Evolutionary conservation across 192 early-diverging fungal genomes (phyloP).

Genomic region (Borealophlyctis nickersoniae): DNA sequence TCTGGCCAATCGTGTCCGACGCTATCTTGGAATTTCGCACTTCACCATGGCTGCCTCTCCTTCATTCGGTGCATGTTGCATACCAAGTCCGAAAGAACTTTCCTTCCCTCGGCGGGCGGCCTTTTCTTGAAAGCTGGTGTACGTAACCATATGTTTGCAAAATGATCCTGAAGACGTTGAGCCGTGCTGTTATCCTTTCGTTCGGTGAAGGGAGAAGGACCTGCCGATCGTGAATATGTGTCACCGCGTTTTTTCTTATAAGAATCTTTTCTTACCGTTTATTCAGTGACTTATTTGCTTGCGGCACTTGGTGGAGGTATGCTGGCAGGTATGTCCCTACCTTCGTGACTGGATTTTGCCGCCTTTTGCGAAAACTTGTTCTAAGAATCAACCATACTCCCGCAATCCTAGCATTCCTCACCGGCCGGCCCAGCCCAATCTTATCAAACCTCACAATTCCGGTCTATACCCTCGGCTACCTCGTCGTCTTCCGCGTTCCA

Average conservation of each 20-base stretch:
- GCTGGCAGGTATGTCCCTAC: conserved; percentile 13
- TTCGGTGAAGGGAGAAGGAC: too few species aligned
- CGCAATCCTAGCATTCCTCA: conserved; percentile 20
- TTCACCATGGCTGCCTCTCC: conserved; percentile 7
- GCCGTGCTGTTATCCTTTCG: too few species aligned
- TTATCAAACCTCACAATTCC: conserved; percentile 30
- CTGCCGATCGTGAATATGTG: too few species aligned
- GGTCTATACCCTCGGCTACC: conserved; percentile 30
- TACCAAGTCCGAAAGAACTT: conserved; percentile 11
- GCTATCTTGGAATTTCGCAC: conserved; percentile 9
- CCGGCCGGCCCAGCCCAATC: conserved; percentile 30
- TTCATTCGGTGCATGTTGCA: conserved; percentile 10
- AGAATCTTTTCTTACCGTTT: background rate
- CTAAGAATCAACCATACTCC: background rate
- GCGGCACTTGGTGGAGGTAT: conserved; percentile 33
- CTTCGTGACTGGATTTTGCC: too few species aligned
- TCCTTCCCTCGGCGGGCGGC: background rate
- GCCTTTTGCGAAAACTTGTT: too few species aligned
- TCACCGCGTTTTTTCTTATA: background rate
- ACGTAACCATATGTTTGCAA: background rate
- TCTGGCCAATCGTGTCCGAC: conserved; percentile 12
- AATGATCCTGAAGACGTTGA: background rate
- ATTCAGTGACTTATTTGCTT: conserved; percentile 9
- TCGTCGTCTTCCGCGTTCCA: conserved; percentile 31
- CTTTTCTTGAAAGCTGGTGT: conserved; percentile 8